Evolutionary conservation across 192 early-diverging fungal species (phyloP), one percentile per base, ranked within the genome.

Genomic region (Mortierella antarctica): DNA sequence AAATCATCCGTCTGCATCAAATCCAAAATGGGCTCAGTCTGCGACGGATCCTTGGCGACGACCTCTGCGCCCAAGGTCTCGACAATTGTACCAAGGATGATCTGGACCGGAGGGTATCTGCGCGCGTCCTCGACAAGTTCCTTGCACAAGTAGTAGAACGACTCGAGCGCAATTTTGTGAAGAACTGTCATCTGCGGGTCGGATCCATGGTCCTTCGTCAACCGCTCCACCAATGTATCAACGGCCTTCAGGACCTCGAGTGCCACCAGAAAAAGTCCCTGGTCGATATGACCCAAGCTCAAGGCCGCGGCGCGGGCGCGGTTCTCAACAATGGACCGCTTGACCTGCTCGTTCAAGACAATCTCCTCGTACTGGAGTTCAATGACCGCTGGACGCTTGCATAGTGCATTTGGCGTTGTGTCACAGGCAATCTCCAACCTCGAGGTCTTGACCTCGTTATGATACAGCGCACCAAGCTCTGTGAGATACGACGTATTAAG

Each of bases 341-440:
- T 65, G 42, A 83, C 62, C 6, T 64, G 52, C 11, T 70, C 70
- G n/a, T 80, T 75, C 41, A 67, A n/a, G 15, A 71, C 67, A 50
- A 82, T 75, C 41, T 71, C 68, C 21, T 76, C 74, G n/a, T 82
- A 80, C 44, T 62, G 57, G 31, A 82, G 56, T 50, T 66, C 64
- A 9, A 86, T 68, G 15, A 55, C 57, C 12, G 85, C 85, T 2
- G 82, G 73, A 7, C 67, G 57, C 31, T 71, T 59, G 57, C 85
- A 86, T 11, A 73, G 63, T 2, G 73, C 46, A 14, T 79, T 71
- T 4, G 85, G 85, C 8, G 79, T 74, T 2, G 57, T 73, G 18
- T 73, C 67, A n/a, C 85, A 86, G 14, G 85, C 73, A 13, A 86
- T 62, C 9, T 83, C 73, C 14, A 86, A 18, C 11, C 62, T 68